phyloP scores from a whole-genome alignment of 2,329 filamentous ascomycete genomes.

The Alternaria conjuncta region DNA sequence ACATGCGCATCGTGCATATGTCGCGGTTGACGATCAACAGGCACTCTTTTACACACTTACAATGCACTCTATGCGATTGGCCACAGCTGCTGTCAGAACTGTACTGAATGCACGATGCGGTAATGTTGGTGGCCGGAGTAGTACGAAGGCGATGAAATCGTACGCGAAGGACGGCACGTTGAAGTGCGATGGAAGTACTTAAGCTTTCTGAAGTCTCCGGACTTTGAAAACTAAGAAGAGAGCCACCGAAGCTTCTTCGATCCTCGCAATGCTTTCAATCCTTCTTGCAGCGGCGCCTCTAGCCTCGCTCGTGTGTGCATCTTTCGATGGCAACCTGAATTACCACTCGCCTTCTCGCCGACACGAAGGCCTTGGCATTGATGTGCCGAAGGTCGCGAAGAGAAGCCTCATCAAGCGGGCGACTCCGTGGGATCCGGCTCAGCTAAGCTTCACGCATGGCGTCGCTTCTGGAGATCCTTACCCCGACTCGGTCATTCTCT shows the following conservation, averaged over 20 bases:
- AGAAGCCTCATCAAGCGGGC: slow-evolving; percentile 48
- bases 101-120: slow-evolving; percentile 2
- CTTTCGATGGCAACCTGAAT: slow-evolving; percentile 62
- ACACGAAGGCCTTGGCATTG: slow-evolving; percentile 68
- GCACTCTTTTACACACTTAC: slow-evolving; percentile 14
- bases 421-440: slow-evolving; percentile 47
- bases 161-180: neutral
- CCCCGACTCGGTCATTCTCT: slow-evolving; percentile 47
- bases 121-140: neutral
- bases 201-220: neutral
- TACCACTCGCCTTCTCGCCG: slow-evolving; percentile 69
- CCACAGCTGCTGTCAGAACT: neutral
- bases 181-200: neutral
- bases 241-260: neutral
- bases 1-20: slow-evolving; percentile 21
- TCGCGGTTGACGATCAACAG: slow-evolving; percentile 14
- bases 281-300: slow-evolving; percentile 23
- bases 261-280: slow-evolving; percentile 19
- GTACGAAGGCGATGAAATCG: neutral
- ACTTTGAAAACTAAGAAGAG: neutral
- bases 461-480: slow-evolving; percentile 57
- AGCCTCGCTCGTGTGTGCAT: slow-evolving; percentile 22
- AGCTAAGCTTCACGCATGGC: slow-evolving; percentile 52
- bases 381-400: slow-evolving; percentile 65
- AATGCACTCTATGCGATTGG: slow-evolving; percentile 11